phyloP scores from a whole-genome alignment of 257 asterid species.

The Nemophila menziesii region DNA sequence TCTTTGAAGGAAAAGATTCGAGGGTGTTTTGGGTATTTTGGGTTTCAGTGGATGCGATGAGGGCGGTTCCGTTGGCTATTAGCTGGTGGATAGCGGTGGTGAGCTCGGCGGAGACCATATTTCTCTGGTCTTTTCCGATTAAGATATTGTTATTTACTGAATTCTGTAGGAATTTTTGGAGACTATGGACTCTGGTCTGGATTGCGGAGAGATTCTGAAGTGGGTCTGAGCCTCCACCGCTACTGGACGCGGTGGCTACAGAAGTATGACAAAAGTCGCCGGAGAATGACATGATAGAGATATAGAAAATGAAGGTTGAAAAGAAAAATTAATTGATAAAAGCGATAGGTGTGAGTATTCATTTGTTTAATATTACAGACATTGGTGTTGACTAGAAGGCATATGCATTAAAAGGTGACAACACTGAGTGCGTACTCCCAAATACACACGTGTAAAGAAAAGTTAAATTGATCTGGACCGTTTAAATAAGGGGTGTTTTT shows the following conservation, averaged over 20 bases:
- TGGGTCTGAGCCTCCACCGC: constrained; percentile 22
- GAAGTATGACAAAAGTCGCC: constrained; percentile 18
- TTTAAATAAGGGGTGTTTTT: too few relatives aligned
- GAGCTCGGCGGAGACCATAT: constrained; percentile 56
- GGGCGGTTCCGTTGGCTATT: constrained; percentile 67
- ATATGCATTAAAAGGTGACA: too few relatives aligned
- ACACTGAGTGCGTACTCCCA: too few relatives aligned
- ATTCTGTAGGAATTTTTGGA: constrained; percentile 46
- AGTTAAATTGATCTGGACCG: too few relatives aligned
- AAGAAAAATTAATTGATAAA: not conserved
- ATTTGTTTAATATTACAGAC: too few relatives aligned
- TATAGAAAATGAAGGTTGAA: not conserved
- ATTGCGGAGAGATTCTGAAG: constrained; percentile 47
- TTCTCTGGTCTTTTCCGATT: constrained; percentile 44
- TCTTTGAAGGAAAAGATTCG: not conserved
- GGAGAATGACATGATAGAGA: constrained; percentile 31
- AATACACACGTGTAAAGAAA: too few relatives aligned
- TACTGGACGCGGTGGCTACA: constrained; percentile 13
- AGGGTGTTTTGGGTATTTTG: constrained; percentile 3
- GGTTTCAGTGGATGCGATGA: constrained; percentile 32
- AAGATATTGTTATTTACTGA: constrained; percentile 45
- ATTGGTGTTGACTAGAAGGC: too few relatives aligned
- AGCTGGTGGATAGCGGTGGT: constrained; percentile 53
- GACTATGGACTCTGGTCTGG: constrained; percentile 47
- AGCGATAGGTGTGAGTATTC: too few relatives aligned